Evolutionary conservation across 2,329 filamentous ascomycete genomes (phyloP).

Genomic region (Sporothrix phasma): DNA sequence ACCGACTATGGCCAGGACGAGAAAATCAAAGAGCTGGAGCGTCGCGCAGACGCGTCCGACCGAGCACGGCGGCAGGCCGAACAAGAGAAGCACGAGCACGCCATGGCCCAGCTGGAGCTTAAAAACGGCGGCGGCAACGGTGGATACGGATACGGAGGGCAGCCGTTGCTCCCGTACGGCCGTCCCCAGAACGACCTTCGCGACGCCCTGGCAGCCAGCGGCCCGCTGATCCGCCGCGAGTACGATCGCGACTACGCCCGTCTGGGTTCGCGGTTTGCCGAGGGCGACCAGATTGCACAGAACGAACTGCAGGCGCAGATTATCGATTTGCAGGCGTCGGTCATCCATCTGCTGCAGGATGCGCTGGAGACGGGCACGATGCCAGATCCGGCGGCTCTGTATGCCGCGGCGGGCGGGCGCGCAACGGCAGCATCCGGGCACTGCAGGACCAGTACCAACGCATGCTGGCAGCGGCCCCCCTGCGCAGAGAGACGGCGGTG

Average conservation of each 20-base stretch:
- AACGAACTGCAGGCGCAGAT: conserved; percentile 30
- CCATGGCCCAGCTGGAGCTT: conserved; percentile 1
- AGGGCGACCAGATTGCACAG: conserved; percentile 28
- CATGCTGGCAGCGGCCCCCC: conserved; percentile 17
- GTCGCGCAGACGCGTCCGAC: conserved; percentile 20
- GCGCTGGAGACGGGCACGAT: conserved; percentile 26
- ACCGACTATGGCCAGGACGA: conserved; percentile 27
- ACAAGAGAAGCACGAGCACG: conserved; percentile 12
- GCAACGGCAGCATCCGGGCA: conserved; percentile 28
- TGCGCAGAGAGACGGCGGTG: neutral
- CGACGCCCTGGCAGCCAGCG: conserved; percentile 24
- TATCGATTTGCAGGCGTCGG: conserved; percentile 29
- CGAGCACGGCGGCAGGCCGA: conserved; percentile 15
- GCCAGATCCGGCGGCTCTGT: conserved; percentile 25
- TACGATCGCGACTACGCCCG: conserved; percentile 27
- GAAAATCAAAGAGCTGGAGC: conserved; percentile 26
- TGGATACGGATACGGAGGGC: neutral
- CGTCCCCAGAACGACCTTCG: conserved; percentile 22
- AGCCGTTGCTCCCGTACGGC: neutral
- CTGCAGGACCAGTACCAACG: conserved; percentile 28
- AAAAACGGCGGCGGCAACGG: conserved; percentile 10
- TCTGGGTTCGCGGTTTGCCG: conserved; percentile 28
- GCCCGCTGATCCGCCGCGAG: conserved; percentile 27
- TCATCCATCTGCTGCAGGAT: conserved; percentile 30
- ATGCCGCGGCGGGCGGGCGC: conserved; percentile 28